phyloP scores from a whole-genome alignment of 371 early-diverging fungal species.

The Mucor piriformis region DNA sequence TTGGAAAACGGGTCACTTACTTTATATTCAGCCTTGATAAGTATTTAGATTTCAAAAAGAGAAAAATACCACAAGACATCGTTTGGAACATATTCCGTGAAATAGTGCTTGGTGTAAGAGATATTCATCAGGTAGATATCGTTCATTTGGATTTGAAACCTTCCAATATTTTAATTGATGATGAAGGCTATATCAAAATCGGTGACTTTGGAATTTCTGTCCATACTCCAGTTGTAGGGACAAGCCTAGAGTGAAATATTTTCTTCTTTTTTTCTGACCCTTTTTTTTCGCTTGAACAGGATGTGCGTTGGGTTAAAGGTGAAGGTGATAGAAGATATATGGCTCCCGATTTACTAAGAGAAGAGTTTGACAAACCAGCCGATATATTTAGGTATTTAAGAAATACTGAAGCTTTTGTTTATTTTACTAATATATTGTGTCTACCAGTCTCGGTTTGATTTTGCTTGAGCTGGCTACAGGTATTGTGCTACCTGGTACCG shows the following conservation, averaged over 20 bases:
- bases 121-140: slow-evolving; percentile 72
- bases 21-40: slow-evolving; percentile 20
- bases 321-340: slow-evolving; percentile 97
- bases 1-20: too few relatives aligned
- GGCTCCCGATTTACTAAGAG: slow-evolving; percentile 90
- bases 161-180: slow-evolving; percentile 78
- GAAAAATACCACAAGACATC: slow-evolving; percentile 60
- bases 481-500: slow-evolving; percentile 83
- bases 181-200: slow-evolving; percentile 70
- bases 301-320: slow-evolving; percentile 42
- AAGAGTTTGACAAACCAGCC: slow-evolving; percentile 76
- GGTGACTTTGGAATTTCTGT: slow-evolving; percentile 90
- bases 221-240: slow-evolving; percentile 59
- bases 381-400: slow-evolving; percentile 84
- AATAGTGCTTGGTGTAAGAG: slow-evolving; percentile 71
- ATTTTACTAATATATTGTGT: not conserved
- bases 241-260: not conserved
- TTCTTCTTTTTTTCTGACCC: not conserved
- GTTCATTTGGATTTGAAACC: slow-evolving; percentile 92
- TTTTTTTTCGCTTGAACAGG: slow-evolving; percentile 18
- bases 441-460: slow-evolving; percentile 89
- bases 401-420: not conserved
- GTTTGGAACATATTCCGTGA: slow-evolving; percentile 85
- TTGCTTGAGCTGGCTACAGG: slow-evolving; percentile 86
- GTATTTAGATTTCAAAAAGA: slow-evolving; percentile 24